Evolutionary conservation across 306 rosid species (phyloP), one percentile per base, ranked within the genome.

Genomic region (Oxytropis ochrocephala): DNA sequence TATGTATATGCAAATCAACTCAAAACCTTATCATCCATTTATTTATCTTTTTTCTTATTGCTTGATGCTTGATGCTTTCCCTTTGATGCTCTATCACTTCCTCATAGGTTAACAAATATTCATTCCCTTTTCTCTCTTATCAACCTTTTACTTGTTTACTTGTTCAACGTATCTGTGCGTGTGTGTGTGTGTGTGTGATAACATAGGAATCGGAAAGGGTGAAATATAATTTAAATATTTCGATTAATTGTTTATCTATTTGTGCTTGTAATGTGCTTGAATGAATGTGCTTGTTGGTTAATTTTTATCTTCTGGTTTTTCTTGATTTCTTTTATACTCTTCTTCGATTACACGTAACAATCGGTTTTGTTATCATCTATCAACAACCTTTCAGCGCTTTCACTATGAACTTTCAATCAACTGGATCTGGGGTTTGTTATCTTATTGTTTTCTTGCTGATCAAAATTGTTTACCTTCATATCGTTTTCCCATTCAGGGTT

Each of bases 341-440:
- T 58, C 56, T 38, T 75, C 41, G 75, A 57, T 30, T 62, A 14
- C 54, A 59, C 56, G 51, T 69, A 29, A 39, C 66, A 29, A 30
- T 49, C 36, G 64, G 48, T 68, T 60, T 60, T 50, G 67, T 64
- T 54, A 41, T 67, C 38, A n/a, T 18, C 62, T 70, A 63, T 50
- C 29, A 24, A 83, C 93, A n/a, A 24, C 12, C 29, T 53, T 39
- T 13, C 8, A 18, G 69, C 65, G 51, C 16, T 74, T 52, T 64
- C 67, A 11, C 57, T 66, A 46, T 49, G 70, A 68, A 42, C 60
- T 35, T 62, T 33, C 32, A 24, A 55, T 19, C 17, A 63, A 67
- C 65, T 84, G 85, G 91, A 84, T 84, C 86, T 71, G 82, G 75
- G 76, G 52, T 76, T 49, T 33, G 24, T 66, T 72, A 24, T 72